phyloP scores from a whole-genome alignment of 352 stramenopile species.

The Pythium folliculosum region DNA sequence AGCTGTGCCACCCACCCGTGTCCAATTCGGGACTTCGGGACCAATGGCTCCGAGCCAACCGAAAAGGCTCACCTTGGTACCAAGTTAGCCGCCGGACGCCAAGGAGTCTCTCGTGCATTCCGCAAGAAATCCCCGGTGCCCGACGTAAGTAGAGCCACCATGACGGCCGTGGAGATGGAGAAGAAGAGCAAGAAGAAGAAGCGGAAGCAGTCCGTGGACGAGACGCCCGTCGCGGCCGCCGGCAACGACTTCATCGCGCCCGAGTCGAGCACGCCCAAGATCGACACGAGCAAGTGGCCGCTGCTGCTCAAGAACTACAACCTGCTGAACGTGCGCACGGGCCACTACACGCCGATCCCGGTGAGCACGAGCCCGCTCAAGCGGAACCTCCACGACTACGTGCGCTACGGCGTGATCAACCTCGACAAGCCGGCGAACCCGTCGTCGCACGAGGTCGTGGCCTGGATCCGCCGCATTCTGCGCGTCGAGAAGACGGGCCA shows the following conservation, averaged over 20 bases:
- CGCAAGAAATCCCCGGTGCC: constrained; percentile 5
- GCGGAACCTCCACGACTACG: constrained; percentile 96
- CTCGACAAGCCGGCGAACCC: constrained; percentile 99
- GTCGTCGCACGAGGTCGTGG: constrained; percentile 99
- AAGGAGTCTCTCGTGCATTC: constrained; percentile 4
- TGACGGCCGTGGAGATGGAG: constrained; percentile 71
- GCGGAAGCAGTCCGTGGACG: constrained; percentile 67
- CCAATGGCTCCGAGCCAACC: constrained; percentile 37
- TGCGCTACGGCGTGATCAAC: constrained; percentile 99
- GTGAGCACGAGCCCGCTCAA: constrained; percentile 96
- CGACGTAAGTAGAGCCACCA: constrained; percentile 24
- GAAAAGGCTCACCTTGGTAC: constrained; percentile 10
- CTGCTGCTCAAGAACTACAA: constrained; percentile 99
- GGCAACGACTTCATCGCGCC: constrained; percentile 81
- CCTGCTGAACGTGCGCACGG: constrained; percentile 97
- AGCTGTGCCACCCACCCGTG: constrained; percentile 7
- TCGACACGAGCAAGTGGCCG: constrained; percentile 98
- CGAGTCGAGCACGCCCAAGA: constrained; percentile 81
- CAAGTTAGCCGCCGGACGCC: background rate
- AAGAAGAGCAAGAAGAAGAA: constrained; percentile 92
- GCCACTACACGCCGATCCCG: constrained; percentile 99
- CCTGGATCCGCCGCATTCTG: constrained; percentile 99
- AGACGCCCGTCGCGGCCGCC: constrained; percentile 20
- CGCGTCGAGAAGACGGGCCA: constrained; percentile 99
- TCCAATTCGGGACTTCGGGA: constrained; percentile 30